These are phyloP conservation scores for Solanum chmielewskii DNA, from an alignment of 257 asterid genomes.

Conservation along the genomic window DNA sequence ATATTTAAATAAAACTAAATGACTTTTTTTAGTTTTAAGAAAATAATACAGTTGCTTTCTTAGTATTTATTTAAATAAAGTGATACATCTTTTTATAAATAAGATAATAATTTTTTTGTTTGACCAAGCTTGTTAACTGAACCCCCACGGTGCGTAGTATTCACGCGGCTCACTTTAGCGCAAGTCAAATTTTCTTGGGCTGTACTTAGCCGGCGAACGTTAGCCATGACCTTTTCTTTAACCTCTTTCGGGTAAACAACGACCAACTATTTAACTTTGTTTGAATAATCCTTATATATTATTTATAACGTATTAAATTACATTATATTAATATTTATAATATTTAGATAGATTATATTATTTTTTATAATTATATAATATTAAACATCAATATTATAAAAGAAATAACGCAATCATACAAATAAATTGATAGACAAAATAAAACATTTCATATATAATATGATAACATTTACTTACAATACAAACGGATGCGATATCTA, in stretches of 20 bases:
- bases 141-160: not conserved
- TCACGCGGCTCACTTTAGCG: not conserved
- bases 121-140: not conserved
- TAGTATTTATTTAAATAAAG: not conserved
- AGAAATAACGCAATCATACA: not conserved
- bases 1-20: no score
- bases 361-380: no score
- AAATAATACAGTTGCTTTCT: not conserved
- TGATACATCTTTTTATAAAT: not conserved
- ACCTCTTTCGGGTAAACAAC: not conserved
- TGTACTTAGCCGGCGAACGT: not conserved
- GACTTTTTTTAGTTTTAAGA: not conserved
- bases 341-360: no score
- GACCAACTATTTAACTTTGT: conserved; percentile 15
- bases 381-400: no score
- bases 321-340: no score
- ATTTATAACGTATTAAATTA: no score
- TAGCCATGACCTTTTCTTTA: not conserved
- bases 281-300: no score
- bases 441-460: no score
- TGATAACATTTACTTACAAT: no score
- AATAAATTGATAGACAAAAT: not conserved
- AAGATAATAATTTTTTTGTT: not conserved
- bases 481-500: no score
- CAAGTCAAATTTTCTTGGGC: not conserved